Conservation (phyloP, 139 green algal species). For the Chlorella sp. region DNA sequence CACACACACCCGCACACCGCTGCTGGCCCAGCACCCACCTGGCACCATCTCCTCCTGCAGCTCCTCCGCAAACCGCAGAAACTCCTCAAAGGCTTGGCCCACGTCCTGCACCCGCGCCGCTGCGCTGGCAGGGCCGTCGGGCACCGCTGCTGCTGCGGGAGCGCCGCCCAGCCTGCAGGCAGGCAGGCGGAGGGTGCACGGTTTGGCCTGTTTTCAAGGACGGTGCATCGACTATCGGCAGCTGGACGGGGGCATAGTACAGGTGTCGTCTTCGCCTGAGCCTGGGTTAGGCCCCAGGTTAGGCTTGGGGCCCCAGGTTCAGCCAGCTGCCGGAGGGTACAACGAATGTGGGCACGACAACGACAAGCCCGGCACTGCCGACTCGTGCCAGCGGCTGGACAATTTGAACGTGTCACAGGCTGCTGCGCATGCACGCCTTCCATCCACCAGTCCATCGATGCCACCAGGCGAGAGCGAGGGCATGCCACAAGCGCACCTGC, state of each 20-base stretch:
- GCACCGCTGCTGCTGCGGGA: background rate
- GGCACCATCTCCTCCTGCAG: slow-evolving; percentile 37
- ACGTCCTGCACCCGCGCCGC: slow-evolving; percentile 19
- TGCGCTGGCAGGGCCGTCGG: background rate
- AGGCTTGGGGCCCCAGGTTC: no score
- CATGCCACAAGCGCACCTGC: background rate
- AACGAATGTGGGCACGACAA: background rate
- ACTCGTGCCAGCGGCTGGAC: background rate
- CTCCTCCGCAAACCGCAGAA: slow-evolving; percentile 41
- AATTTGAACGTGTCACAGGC: no score
- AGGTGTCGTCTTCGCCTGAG: no score
- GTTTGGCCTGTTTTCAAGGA: background rate
- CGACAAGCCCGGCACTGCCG: background rate
- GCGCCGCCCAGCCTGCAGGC: background rate
- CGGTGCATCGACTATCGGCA: background rate
- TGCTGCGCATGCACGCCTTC: no score
- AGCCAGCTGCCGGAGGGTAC: no score
- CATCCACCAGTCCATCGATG: no score
- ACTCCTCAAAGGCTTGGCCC: slow-evolving; percentile 31
- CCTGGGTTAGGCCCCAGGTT: no score
- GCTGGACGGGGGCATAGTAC: no score
- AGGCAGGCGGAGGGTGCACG: background rate
- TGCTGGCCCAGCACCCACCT: slow-evolving; percentile 1
- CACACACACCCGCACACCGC: no score
- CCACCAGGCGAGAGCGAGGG: no score